Conservation (phyloP, 345 rosid species). For the Pugionium dolabratum region DNA sequence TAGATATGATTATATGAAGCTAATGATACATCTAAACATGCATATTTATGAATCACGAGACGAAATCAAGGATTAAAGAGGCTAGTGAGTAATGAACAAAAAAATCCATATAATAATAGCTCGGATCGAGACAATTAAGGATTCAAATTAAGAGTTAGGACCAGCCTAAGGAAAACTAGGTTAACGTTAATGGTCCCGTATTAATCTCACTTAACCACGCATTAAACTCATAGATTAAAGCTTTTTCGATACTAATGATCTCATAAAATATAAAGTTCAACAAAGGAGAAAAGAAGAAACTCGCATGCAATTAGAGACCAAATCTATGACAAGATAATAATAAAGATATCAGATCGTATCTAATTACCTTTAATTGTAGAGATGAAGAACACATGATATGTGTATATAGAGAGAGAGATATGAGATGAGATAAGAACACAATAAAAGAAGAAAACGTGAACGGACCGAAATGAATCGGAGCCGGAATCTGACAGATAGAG, state of each 20-base stretch:
- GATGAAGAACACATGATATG: neutral
- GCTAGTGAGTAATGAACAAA: neutral
- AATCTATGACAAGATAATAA: slow-evolving; percentile 6
- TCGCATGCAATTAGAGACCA: slow-evolving; percentile 31
- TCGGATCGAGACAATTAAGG: slow-evolving; percentile 22
- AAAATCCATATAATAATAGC: slow-evolving; percentile 23
- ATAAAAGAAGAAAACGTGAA: slow-evolving; percentile 36
- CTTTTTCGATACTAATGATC: slow-evolving; percentile 37
- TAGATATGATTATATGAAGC: slow-evolving; percentile 24
- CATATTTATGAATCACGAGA: neutral
- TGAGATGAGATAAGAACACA: neutral
- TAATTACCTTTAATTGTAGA: slow-evolving; percentile 15
- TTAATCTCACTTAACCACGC: slow-evolving; percentile 52
- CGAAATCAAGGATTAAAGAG: neutral
- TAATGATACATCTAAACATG: neutral
- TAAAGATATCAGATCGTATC: neutral
- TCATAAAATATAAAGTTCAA: slow-evolving; percentile 37
- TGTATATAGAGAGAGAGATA: neutral
- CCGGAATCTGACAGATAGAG: slow-evolving; percentile 94
- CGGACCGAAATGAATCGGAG: slow-evolving; percentile 43
- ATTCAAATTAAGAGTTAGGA: slow-evolving; percentile 42
- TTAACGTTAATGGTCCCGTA: slow-evolving; percentile 60
- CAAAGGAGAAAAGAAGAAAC: slow-evolving; percentile 19
- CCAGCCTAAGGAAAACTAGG: slow-evolving; percentile 46
- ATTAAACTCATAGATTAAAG: slow-evolving; percentile 39